phyloP scores from a whole-genome alignment of 1,284 basidiomycete genomes.

The Phellinidium pouzarii region DNA sequence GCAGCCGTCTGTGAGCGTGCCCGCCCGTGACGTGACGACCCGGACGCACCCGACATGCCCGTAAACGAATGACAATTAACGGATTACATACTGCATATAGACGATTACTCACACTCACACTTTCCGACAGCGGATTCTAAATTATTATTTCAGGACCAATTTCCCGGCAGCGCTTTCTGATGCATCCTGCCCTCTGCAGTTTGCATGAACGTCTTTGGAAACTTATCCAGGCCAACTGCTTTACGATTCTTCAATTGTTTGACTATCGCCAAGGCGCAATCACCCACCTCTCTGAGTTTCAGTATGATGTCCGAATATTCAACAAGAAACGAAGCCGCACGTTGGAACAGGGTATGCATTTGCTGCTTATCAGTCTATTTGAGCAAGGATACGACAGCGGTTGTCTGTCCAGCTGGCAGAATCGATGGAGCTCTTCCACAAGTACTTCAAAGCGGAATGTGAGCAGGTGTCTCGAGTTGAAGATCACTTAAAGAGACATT shows the following conservation, averaged over 20 bases:
- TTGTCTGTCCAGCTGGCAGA: slow-evolving; percentile 8
- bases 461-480: not conserved
- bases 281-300: too few species aligned
- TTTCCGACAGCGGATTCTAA: too few species aligned
- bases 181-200: not conserved
- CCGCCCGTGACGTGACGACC: slow-evolving; percentile 66
- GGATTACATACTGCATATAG: too few species aligned
- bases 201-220: not conserved
- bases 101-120: too few species aligned
- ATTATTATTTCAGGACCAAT: too few species aligned
- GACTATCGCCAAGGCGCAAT: not conserved
- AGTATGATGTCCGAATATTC: not conserved
- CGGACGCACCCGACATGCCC: too few species aligned
- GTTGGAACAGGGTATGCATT: slow-evolving; percentile 15
- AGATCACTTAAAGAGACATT: not conserved
- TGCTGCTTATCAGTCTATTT: not conserved
- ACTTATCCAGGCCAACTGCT: not conserved
- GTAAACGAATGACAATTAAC: too few species aligned
- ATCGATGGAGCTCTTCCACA: slow-evolving; percentile 16
- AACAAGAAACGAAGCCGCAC: slow-evolving; percentile 5
- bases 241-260: not conserved
- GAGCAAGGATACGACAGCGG: not conserved
- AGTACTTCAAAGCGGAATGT: slow-evolving; percentile 18
- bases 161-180: too few species aligned
- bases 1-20: slow-evolving; percentile 59